Base-by-base conservation (phyloP, 1,284 basidiomycete species). In the Leccinum subrobustum region DNA sequence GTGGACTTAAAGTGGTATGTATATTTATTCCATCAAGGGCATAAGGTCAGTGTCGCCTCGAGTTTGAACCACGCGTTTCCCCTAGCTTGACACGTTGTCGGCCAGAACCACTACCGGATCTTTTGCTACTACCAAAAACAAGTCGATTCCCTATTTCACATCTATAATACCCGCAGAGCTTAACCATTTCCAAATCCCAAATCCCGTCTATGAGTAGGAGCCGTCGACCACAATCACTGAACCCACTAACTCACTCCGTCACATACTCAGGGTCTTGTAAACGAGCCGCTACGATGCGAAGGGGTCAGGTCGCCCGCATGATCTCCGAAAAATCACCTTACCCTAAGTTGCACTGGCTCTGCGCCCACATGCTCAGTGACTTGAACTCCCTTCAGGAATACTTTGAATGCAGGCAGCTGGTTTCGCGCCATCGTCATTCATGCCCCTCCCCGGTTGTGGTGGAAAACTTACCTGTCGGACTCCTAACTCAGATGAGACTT, bases 381-480 rank as follows among this genome's bases (percentile, higher is more conserved):
- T 74, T 86, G 83, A 68, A 84, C 66, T 52, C 90, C 90, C 64
- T 84, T 79, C 78, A 89, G 83, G 83, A 86, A 92, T 37, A 84
- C 79, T 59, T 85, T 76, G 79, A 93, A 93, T 3, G 91, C 92
- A 16, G 92, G 92, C 85, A 93, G 89, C 76, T 83, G 56, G 61
- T 60, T 42, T 35, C 33, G 60, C 42, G 18, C 16, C 37, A 50
- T 54, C 6, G 56, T 70, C 52, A 71, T 67, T 65, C 60, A 57
- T 58, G 62, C 61, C 65, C 57, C 60, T 56, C 53, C 47, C 54
- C 27, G 44, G 29, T 27, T 29, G 9, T 57, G 29, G 27, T 8
- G 8, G 25, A 56, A 53, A 12, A 78, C 84, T 64, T 70, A 87
- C 86, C 57, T 89, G 88, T 68, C 84, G 83, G 76, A 97, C 85